Base-by-base conservation (phyloP, 768 basidiomycete species). In the Tylopilus vinaceipallidus region DNA sequence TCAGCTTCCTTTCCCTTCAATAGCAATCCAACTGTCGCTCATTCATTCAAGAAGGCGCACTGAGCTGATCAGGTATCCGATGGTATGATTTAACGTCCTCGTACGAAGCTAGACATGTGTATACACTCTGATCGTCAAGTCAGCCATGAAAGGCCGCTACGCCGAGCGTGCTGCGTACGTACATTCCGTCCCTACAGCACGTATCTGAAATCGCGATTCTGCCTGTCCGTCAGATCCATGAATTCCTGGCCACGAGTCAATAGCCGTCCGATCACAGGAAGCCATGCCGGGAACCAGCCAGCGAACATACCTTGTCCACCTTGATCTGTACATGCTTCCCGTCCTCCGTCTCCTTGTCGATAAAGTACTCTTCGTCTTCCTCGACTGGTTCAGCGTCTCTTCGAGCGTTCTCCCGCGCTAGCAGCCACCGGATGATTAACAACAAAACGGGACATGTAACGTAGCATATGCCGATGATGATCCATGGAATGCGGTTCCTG, bases 401-500 rank as follows among this genome's bases (percentile, higher is more conserved):
- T 13, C 75, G 73, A 43, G 72, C 77, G 61, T 91, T 90, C 71
- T 90, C 85, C 30, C 71, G 65, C 3, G 70, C 60, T 32, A 91
- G 75, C 24, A 81, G 35, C 47, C 57, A 67, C 19, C 86, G 81
- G 49, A 91, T 79, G 32, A 62, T 20, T 19, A 82, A 69, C 14
- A 78, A 43, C 56, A 78, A 39, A 12, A 70, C 22, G 37, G 84
- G 81, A 64, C 83, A 83, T 24, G 63, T 52, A 10, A 71, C 52
- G 61, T 84, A 83, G 67, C 84, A 86, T 43, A 82, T 62, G 3
- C 84, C 80, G 49, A 91, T 90, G 57, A 91, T 75, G 45, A 77
- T 78, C 89, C 90, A 91, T 2, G 88, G 89, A 24, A 90, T 64
- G 48, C 76, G 83, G 55, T 89, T 86, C 42, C 86, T 85, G 24